Percentiles rank a stretch among this genome's conserved stretches.
Evolutionary conservation across 169 alveolate genomes (phyloP).

Genomic region (Nephromyces sp.): DNA sequence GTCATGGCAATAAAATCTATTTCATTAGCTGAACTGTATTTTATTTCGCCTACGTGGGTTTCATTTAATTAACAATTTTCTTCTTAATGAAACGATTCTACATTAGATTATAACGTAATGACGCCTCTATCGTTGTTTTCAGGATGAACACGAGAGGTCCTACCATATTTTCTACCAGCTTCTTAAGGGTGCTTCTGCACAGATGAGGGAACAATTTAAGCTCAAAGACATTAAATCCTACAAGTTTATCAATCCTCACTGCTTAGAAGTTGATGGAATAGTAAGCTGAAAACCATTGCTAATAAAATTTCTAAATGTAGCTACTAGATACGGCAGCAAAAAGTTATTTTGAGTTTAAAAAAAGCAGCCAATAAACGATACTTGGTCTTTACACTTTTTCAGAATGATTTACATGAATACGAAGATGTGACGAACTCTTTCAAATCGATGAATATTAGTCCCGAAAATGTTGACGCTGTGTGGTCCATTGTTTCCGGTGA

Average conservation of each 20-base stretch:
- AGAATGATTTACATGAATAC: conserved; percentile 81
- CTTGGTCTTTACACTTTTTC: background rate
- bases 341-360: background rate
- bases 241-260: conserved; percentile 66
- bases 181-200: conserved; percentile 72
- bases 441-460: conserved; percentile 75
- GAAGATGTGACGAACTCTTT: conserved; percentile 80
- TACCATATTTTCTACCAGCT: conserved; percentile 92
- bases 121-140: background rate
- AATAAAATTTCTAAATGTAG: background rate
- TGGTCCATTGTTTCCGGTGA: conserved; percentile 77
- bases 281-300: background rate
- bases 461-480: conserved; percentile 70
- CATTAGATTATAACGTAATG: conserved; percentile 3
- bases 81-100: too few relatives aligned
- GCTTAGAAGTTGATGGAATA: conserved; percentile 64
- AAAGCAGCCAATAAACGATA: background rate
- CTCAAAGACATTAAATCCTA: conserved; percentile 53
- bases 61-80: too few relatives aligned
- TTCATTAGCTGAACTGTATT: too few relatives aligned
- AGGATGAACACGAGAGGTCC: conserved; percentile 74
- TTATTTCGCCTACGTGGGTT: too few relatives aligned
- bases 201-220: conserved; percentile 53
- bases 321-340: too few relatives aligned
- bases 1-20: conserved; percentile 4